phyloP scores from a whole-genome alignment of 805 yeast species.

The Jamesozyma hellenica region DNA sequence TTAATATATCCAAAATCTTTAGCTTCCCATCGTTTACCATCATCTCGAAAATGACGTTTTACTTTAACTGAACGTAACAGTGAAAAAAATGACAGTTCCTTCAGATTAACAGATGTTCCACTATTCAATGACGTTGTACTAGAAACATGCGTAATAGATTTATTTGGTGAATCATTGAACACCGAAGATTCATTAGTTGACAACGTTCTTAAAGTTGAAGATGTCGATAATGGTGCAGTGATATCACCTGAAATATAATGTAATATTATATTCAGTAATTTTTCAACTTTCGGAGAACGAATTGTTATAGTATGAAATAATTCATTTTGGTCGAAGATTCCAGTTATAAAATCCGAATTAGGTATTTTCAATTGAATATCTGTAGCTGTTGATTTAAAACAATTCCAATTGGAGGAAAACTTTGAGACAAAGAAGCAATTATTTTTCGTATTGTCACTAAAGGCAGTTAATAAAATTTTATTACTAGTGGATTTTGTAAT shows the following conservation, averaged over 20 bases:
- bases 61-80: slow-evolving; percentile 18
- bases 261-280: slow-evolving; percentile 13
- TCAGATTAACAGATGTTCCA: neutral
- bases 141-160: slow-evolving; percentile 6
- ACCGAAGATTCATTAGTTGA: slow-evolving; percentile 19
- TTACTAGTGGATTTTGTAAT: slow-evolving; percentile 6
- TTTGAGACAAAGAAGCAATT: slow-evolving; percentile 11
- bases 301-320: slow-evolving; percentile 13
- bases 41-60: slow-evolving; percentile 13
- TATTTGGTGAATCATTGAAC: slow-evolving; percentile 8
- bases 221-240: slow-evolving; percentile 12
- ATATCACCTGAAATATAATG: slow-evolving; percentile 16
- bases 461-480: slow-evolving; percentile 8
- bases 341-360: slow-evolving; percentile 6
- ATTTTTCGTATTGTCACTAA: slow-evolving; percentile 5
- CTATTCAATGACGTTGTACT: slow-evolving; percentile 4
- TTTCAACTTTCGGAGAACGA: slow-evolving; percentile 16
- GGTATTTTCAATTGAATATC: slow-evolving; percentile 24
- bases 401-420: slow-evolving; percentile 16
- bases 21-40: slow-evolving; percentile 16
- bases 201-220: slow-evolving; percentile 20
- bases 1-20: slow-evolving; percentile 12
- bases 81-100: slow-evolving; percentile 2
- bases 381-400: slow-evolving; percentile 22
- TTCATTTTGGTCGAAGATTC: slow-evolving; percentile 5